Evolutionary conservation across 495 filamentous ascomycete species (phyloP).

Genomic region (Penicillium tannophilum): DNA sequence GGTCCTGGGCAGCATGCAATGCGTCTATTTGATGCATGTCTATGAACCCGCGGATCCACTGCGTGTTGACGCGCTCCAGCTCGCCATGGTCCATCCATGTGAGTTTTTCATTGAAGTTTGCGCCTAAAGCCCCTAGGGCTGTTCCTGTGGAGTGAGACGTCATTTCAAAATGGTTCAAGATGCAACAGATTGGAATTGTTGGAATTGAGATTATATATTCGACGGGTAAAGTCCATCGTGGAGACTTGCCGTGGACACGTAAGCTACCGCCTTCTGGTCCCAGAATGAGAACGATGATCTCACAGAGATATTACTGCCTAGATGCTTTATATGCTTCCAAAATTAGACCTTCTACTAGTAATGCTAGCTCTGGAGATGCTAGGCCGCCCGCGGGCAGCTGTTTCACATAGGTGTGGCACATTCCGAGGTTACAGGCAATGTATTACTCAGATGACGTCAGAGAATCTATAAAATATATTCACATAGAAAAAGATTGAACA

Average conservation of each 20-base stretch:
- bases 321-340: background rate
- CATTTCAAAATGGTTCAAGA: background rate
- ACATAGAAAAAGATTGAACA: background rate
- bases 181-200: background rate
- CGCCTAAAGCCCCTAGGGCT: conserved; percentile 9
- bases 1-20: conserved; percentile 4
- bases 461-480: background rate
- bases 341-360: no score
- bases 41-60: conserved; percentile 21
- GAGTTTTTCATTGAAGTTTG: conserved; percentile 19
- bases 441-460: background rate
- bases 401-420: no score
- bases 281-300: background rate
- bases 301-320: background rate
- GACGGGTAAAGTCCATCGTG: background rate
- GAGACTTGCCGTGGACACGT: conserved; percentile 1
- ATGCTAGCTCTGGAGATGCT: no score
- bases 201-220: background rate
- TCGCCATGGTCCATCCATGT: conserved; percentile 13
- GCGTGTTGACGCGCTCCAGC: conserved; percentile 6
- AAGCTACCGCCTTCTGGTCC: background rate
- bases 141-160: background rate
- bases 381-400: no score
- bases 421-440: background rate
- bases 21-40: conserved; percentile 21